Conservation (phyloP, 2,329 filamentous ascomycete species). For the Cladophialophora psammophila region DNA sequence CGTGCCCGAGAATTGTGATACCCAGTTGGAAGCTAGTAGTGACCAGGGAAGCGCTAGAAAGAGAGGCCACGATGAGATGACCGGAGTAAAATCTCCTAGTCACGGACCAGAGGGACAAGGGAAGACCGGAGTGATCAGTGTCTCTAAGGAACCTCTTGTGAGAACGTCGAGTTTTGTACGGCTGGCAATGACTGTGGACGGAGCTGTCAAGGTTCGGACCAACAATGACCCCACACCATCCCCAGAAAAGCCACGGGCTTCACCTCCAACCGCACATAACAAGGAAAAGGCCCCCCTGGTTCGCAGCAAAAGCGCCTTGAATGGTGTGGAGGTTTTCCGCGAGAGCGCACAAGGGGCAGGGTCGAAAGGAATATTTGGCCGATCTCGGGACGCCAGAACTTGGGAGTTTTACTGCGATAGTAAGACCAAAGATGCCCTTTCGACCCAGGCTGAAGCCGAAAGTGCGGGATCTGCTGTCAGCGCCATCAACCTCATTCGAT, state of each 20-base stretch:
- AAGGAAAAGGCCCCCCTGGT: conserved; percentile 59
- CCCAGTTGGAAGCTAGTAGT: conserved; percentile 15
- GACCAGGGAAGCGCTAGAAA: conserved; percentile 31
- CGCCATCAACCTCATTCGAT: conserved; percentile 81
- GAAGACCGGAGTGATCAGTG: conserved; percentile 49
- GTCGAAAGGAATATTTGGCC: conserved; percentile 59
- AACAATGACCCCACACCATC: conserved; percentile 74
- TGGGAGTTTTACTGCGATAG: conserved; percentile 93
- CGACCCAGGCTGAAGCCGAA: conserved; percentile 81
- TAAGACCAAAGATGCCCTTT: conserved; percentile 78
- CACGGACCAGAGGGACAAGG: conserved; percentile 48
- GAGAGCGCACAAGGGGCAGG: conserved; percentile 27
- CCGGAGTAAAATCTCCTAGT: conserved; percentile 11
- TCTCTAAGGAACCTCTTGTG: conserved; percentile 39
- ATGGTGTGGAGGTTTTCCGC: conserved; percentile 26
- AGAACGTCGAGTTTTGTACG: conserved; percentile 64
- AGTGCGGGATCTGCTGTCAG: conserved; percentile 79
- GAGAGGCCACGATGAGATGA: conserved; percentile 38
- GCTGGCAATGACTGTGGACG: conserved; percentile 83
- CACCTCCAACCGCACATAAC: conserved; percentile 52
- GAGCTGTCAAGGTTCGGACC: conserved; percentile 84
- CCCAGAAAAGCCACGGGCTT: conserved; percentile 62
- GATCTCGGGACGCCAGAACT: conserved; percentile 84
- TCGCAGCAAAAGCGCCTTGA: conserved; percentile 42
- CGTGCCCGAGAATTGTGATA: conserved; percentile 13